A percentile compares a stretch with the other conserved stretches of the same genome.
phyloP scores from a whole-genome alignment of 495 filamentous ascomycete genomes.

The Trichoderma parareesei region DNA sequence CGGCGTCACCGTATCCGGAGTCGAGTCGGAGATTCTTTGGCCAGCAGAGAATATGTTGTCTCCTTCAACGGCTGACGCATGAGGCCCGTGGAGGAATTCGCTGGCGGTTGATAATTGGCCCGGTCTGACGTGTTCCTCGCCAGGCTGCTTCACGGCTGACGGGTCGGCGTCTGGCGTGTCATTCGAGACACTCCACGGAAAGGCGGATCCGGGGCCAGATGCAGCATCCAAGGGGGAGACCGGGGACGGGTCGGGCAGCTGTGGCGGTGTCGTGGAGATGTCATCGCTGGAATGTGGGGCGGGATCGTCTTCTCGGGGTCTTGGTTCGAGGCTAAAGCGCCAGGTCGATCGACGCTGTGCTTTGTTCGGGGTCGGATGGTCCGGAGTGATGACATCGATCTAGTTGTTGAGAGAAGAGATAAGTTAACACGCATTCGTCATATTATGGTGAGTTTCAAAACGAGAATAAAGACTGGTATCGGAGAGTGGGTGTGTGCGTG shows the following conservation, averaged over 20 bases:
- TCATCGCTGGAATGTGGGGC: conserved; percentile 10
- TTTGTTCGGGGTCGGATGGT: not conserved
- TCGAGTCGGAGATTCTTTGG: not conserved
- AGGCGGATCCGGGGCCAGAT: conserved; percentile 12
- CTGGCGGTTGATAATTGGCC: not conserved
- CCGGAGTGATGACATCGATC: not conserved
- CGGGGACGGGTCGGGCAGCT: conserved; percentile 19
- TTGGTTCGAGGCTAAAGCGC: conserved; percentile 5
- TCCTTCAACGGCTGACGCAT: not conserved
- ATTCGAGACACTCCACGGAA: conserved; percentile 6
- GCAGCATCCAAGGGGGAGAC: conserved; percentile 18
- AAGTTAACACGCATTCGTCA: conserved; percentile 6
- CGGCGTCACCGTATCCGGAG: conserved; percentile 17
- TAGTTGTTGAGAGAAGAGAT: conserved; percentile 6
- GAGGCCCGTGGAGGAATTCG: not conserved
- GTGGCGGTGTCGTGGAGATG: conserved; percentile 15
- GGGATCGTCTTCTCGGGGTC: not conserved
- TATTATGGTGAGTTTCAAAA: not conserved
- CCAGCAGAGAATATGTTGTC: not conserved
- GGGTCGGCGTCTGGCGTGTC: not conserved
- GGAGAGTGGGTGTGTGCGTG: not conserved
- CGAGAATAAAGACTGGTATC: not conserved
- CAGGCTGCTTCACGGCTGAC: not conserved
- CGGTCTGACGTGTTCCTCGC: not conserved
- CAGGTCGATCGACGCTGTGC: not conserved